These are phyloP conservation scores for Termitomyces sp. DNA, from an alignment of 768 basidiomycete genomes.

Conservation along the genomic window DNA sequence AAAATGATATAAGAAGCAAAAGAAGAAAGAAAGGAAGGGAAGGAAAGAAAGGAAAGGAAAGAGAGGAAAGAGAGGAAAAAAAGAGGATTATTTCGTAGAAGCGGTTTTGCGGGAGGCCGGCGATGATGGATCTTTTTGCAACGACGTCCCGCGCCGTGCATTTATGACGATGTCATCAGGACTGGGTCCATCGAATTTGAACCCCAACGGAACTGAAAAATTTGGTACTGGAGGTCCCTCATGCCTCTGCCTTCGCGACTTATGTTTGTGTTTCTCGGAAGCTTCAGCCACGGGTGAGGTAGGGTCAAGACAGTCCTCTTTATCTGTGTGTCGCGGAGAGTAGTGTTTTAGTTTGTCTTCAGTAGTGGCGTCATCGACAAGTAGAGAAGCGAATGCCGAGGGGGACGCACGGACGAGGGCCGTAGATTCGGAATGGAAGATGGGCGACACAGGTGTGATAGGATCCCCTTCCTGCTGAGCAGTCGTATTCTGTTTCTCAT, in stretches of 20 bases:
- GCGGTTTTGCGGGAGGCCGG: constrained; percentile 19
- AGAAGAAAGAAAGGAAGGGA: constrained; percentile 11
- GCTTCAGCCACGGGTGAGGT: constrained; percentile 13
- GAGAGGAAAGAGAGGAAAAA: constrained; percentile 11
- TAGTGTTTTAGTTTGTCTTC: constrained; percentile 31
- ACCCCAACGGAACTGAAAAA: constrained; percentile 34
- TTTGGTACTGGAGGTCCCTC: constrained; percentile 29
- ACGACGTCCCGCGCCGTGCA: constrained; percentile 72
- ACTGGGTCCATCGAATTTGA: constrained; percentile 80
- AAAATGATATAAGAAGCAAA: constrained; percentile 20
- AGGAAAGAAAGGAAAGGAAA: constrained; percentile 15
- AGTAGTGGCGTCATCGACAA: constrained; percentile 51
- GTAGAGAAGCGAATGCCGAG: constrained; percentile 73
- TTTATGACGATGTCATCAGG: constrained; percentile 88
- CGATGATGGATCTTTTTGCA: constrained; percentile 29
- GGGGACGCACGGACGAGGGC: constrained; percentile 67
- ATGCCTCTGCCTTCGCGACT: constrained; percentile 22
- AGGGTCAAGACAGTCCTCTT: constrained; percentile 19
- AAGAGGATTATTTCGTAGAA: constrained; percentile 18
- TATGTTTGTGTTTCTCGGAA: constrained; percentile 19
- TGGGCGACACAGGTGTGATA: constrained; percentile 39
- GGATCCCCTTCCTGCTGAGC: constrained; percentile 37
- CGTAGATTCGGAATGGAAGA: constrained; percentile 53
- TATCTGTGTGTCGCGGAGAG: constrained; percentile 25
- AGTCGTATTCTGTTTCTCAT: constrained; percentile 36